phyloP scores from a whole-genome alignment of 352 stramenopile genomes.

The Globisporangium acanthophoron region DNA sequence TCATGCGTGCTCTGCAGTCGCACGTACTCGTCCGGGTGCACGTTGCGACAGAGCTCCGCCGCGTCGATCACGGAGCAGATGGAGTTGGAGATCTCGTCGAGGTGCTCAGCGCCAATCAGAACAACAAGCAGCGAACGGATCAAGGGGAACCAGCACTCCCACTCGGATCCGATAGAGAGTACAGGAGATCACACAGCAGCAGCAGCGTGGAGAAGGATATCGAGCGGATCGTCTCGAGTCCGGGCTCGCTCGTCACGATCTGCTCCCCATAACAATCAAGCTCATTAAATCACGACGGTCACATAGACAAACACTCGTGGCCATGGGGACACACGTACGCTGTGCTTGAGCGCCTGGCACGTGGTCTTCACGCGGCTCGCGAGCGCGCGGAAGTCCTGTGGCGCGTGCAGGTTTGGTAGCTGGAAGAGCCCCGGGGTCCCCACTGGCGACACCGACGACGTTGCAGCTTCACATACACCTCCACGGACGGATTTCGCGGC shows the following conservation, averaged over 20 bases:
- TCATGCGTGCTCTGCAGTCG: background rate
- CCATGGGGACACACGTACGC: slow-evolving; percentile 20
- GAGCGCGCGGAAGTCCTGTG: slow-evolving; percentile 57
- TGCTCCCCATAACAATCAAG: slow-evolving; percentile 8
- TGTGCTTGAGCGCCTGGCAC: slow-evolving; percentile 51
- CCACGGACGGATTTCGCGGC: background rate
- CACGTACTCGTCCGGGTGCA: slow-evolving; percentile 81
- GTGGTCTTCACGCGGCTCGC: slow-evolving; percentile 48
- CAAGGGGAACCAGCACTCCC: slow-evolving; percentile 8
- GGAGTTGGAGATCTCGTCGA: slow-evolving; percentile 94
- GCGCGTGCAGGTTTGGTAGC: slow-evolving; percentile 47
- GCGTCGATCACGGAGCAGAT: slow-evolving; percentile 96
- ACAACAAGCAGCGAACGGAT: background rate
- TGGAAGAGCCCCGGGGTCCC: slow-evolving; percentile 59
- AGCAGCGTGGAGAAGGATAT: slow-evolving; percentile 26
- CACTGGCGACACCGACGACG: background rate
- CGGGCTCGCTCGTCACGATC: slow-evolving; percentile 46
- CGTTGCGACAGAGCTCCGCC: slow-evolving; percentile 92
- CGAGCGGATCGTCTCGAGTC: slow-evolving; percentile 60
- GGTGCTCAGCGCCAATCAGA: slow-evolving; percentile 17
- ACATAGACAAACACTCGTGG: background rate
- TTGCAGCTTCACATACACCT: background rate
- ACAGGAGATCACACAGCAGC: background rate
- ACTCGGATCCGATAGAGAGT: background rate
- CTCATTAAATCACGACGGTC: background rate